These are phyloP conservation scores for Musa balbisiana DNA, from an alignment of 202 grass and related monocot genomes.

Conservation along the genomic window DNA sequence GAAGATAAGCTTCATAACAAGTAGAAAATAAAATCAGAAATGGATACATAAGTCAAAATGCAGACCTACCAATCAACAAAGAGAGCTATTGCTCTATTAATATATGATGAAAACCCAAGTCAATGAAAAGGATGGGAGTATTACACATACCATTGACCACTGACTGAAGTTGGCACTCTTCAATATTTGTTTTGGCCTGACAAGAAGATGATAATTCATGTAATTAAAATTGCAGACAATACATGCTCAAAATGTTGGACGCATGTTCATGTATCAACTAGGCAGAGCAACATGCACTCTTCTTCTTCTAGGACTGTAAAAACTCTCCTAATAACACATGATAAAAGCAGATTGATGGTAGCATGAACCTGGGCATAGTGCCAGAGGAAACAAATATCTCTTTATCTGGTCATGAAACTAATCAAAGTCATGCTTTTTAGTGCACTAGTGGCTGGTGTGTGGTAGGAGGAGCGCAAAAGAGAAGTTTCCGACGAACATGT, in stretches of 20 bases:
- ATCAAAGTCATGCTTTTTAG: background rate
- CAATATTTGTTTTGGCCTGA: constrained; percentile 78
- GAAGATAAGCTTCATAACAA: too few relatives aligned
- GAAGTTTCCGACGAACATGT: too few relatives aligned
- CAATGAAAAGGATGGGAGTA: too few relatives aligned
- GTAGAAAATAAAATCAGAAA: too few relatives aligned
- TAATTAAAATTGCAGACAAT: background rate
- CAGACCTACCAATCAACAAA: too few relatives aligned
- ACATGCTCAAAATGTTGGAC: background rate
- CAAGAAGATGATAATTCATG: constrained; percentile 4
- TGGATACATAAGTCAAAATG: too few relatives aligned
- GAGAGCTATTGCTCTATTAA: too few relatives aligned
- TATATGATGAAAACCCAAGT: too few relatives aligned
- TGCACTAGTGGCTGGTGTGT: background rate
- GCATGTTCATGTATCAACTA: constrained; percentile 55
- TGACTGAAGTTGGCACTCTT: constrained; percentile 83
- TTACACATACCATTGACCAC: constrained; percentile 49
- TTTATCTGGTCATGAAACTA: background rate
- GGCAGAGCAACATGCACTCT: constrained; percentile 83
- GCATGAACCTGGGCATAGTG: constrained; percentile 47
- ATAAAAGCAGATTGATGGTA: constrained; percentile 50
- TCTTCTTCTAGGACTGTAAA: constrained; percentile 59
- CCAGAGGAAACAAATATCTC: too few relatives aligned
- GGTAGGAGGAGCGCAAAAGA: too few relatives aligned
- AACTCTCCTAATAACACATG: constrained; percentile 73